Conservation (phyloP, 2,329 filamentous ascomycete species). For the Cladosporium sphaerospermum region DNA sequence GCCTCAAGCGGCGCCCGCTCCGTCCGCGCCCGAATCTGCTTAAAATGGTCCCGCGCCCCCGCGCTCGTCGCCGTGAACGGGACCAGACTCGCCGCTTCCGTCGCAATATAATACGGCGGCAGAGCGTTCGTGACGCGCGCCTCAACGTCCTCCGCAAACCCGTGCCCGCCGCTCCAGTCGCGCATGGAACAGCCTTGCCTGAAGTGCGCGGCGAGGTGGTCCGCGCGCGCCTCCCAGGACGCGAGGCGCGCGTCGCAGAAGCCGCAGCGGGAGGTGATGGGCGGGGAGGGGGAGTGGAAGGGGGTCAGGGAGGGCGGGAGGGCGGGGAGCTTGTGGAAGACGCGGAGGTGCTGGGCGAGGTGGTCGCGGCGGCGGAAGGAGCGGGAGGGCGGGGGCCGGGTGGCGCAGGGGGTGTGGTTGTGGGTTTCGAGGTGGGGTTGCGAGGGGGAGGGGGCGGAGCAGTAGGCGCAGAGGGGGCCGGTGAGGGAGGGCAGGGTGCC, state of each 20-base stretch:
- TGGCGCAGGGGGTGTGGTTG: constrained; percentile 1
- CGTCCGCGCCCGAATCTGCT: neutral
- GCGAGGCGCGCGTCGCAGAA: constrained; percentile 4
- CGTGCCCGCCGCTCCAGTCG: constrained; percentile 6
- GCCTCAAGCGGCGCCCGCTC: too few relatives aligned
- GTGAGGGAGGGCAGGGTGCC: neutral
- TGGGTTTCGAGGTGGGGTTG: neutral
- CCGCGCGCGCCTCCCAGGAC: constrained; percentile 2
- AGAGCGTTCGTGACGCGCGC: constrained; percentile 7
- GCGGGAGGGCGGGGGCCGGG: neutral
- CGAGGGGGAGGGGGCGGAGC: neutral
- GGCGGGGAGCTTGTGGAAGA: constrained; percentile 1
- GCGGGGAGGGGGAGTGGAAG: neutral
- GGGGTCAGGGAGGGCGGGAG: neutral
- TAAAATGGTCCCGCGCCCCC: constrained; percentile 5
- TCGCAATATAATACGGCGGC: constrained; percentile 4
- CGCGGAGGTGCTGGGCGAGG: constrained; percentile 6
- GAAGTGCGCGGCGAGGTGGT: constrained; percentile 8
- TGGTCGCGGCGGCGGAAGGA: constrained; percentile 6
- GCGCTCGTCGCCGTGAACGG: constrained; percentile 8
- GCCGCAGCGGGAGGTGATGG: constrained; percentile 2
- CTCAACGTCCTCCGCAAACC: neutral
- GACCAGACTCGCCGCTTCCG: neutral
- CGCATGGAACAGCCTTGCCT: constrained; percentile 1
- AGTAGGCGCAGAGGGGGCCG: neutral